Percentiles rank a stretch among this genome's conserved stretches.
phyloP scores from a whole-genome alignment of 352 stramenopile genomes.

The Phytophthora cryptogea region DNA sequence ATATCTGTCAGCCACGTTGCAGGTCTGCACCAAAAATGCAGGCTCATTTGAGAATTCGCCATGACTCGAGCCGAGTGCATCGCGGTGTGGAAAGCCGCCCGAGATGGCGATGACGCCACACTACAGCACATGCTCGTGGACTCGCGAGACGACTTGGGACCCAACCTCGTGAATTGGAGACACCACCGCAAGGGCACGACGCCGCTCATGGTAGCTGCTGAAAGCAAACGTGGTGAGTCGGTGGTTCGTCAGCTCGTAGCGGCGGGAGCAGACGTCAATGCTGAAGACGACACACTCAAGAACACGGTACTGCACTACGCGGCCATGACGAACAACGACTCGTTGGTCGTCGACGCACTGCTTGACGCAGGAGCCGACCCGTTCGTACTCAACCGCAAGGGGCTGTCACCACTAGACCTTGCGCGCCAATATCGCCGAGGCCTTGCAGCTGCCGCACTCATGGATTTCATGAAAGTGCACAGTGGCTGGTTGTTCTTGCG shows the following conservation, averaged over 20 bases:
- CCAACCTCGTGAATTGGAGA: conserved; percentile 42
- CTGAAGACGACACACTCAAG: conserved; percentile 42
- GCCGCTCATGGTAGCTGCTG: conserved; percentile 64
- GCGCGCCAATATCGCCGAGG: conserved; percentile 48
- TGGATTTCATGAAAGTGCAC: conserved; percentile 54
- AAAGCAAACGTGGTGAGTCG: conserved; percentile 27
- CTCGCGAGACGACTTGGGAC: conserved; percentile 21
- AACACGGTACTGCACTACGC: conserved; percentile 76
- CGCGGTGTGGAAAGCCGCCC: conserved; percentile 39
- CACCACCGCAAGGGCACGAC: conserved; percentile 55
- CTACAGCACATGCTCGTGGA: conserved; percentile 32
- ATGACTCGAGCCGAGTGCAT: conserved; percentile 43
- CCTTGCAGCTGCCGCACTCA: conserved; percentile 43
- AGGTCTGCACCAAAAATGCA: conserved; percentile 2
- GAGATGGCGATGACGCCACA: conserved; percentile 29
- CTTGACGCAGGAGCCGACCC: conserved; percentile 48
- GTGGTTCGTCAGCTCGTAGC: conserved; percentile 43
- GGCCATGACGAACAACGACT: conserved; percentile 47
- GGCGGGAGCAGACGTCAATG: conserved; percentile 51
- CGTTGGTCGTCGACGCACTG: conserved; percentile 52
- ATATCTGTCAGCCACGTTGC: conserved; percentile 26
- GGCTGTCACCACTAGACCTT: conserved; percentile 61
- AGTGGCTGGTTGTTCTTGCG: conserved; percentile 61
- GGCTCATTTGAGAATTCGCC: conserved; percentile 20
- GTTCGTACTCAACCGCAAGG: conserved; percentile 61